phyloP scores from a whole-genome alignment of 257 asterid species.

The Eustoma russellianum region DNA sequence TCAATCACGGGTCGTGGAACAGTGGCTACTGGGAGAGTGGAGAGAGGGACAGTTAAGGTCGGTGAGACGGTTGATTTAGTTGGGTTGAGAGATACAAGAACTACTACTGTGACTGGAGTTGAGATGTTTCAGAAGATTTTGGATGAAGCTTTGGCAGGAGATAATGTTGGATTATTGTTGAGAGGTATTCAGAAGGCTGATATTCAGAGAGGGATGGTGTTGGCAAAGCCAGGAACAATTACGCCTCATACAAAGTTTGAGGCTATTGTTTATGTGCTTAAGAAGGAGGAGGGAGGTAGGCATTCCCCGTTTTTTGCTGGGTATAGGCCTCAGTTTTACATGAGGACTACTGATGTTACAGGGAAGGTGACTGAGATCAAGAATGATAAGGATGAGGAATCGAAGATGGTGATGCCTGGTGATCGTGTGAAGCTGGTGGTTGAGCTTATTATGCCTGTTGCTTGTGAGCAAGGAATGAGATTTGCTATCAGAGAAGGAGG shows the following conservation, averaged over 20 bases:
- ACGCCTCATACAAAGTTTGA: constrained; percentile 69
- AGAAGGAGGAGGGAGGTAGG: constrained; percentile 98
- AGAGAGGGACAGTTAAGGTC: constrained; percentile 61
- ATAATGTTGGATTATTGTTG: constrained; percentile 84
- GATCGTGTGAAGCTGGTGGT: constrained; percentile 95
- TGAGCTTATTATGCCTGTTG: constrained; percentile 85
- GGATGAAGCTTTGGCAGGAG: constrained; percentile 95
- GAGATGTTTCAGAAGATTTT: constrained; percentile 92
- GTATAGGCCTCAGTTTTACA: constrained; percentile 93
- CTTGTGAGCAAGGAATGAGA: constrained; percentile 97
- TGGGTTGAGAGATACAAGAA: constrained; percentile 66
- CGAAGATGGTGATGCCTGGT: constrained; percentile 98
- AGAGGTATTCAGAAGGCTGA: constrained; percentile 82
- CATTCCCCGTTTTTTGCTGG: constrained; percentile 91
- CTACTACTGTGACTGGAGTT: constrained; percentile 78
- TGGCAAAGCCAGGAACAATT: constrained; percentile 76
- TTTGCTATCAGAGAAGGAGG: constrained; percentile 96
- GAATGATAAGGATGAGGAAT: constrained; percentile 54
- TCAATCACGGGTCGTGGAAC: constrained; percentile 95
- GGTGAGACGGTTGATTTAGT: constrained; percentile 82
- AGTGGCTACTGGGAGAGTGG: constrained; percentile 91
- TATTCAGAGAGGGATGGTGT: constrained; percentile 93
- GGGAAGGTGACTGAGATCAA: constrained; percentile 30
- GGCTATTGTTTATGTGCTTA: constrained; percentile 89
- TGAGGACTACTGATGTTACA: constrained; percentile 94